These are phyloP conservation scores for Abelmoschus esculentus DNA, from an alignment of 345 rosid species.

Conservation along the genomic window DNA sequence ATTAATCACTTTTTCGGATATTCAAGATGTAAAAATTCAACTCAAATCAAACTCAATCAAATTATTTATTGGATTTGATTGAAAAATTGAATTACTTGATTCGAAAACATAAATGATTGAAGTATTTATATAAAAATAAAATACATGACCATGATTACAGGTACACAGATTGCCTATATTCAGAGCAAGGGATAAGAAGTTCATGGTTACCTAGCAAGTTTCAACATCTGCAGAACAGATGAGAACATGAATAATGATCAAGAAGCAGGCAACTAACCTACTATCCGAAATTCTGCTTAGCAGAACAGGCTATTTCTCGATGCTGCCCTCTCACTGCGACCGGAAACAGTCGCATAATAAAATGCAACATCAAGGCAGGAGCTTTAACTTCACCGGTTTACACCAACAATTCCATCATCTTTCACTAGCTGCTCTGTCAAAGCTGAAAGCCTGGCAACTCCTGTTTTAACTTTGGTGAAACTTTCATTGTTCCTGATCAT, in stretches of 20 bases:
- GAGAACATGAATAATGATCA: neutral
- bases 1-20: too few species aligned
- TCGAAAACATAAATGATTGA: too few species aligned
- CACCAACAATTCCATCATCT: constrained; percentile 49
- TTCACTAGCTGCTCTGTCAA: constrained; percentile 58
- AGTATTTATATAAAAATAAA: neutral
- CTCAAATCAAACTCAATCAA: too few species aligned
- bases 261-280: constrained; percentile 3
- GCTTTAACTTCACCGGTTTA: constrained; percentile 20
- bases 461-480: constrained; percentile 41
- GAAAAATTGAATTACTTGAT: too few species aligned
- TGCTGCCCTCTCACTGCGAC: neutral
- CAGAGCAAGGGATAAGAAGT: neutral
- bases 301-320: neutral
- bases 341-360: neutral
- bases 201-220: neutral
- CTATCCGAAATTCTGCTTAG: neutral
- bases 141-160: neutral
- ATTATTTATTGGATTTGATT: too few species aligned
- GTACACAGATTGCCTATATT: neutral
- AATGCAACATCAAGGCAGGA: constrained; percentile 12
- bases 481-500: constrained; percentile 26
- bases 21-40: too few species aligned
- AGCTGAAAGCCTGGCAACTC: constrained; percentile 46
- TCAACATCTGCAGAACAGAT: neutral